Conservation (phyloP, 2,329 filamentous ascomycete genomes). For the Davidsoniella virescens region DNA sequence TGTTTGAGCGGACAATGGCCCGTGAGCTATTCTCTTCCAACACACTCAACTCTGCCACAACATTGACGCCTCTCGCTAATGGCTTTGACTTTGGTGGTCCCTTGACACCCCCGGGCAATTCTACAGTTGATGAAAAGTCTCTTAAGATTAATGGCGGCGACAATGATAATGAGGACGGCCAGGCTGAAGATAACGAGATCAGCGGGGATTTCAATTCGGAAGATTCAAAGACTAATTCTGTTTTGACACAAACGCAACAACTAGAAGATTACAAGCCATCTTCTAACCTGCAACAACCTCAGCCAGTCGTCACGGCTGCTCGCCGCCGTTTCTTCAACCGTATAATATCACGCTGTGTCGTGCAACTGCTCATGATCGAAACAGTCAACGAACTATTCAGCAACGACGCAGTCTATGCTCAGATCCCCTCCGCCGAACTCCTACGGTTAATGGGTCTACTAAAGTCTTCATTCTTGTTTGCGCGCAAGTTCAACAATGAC, state of each 20-base stretch:
- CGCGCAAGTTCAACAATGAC: constrained; percentile 93
- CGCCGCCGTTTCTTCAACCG: constrained; percentile 94
- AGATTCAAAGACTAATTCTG: constrained; percentile 10
- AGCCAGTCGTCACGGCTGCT: constrained; percentile 81
- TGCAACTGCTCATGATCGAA: constrained; percentile 98
- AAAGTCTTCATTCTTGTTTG: constrained; percentile 93
- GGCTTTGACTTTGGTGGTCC: constrained; percentile 33
- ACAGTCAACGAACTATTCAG: constrained; percentile 98
- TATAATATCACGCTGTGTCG: constrained; percentile 95
- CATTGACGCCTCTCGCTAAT: constrained; percentile 35
- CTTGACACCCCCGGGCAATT: constrained; percentile 23
- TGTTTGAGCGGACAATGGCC: constrained; percentile 89
- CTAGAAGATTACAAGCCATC: constrained; percentile 80
- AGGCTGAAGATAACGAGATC: constrained; percentile 16
- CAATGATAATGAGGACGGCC: constrained; percentile 1
- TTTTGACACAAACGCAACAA: constrained; percentile 5
- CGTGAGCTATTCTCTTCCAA: constrained; percentile 88
- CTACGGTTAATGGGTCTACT: constrained; percentile 83
- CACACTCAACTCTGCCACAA: constrained; percentile 36
- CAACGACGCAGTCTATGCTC: constrained; percentile 83
- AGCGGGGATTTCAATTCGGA: constrained; percentile 8
- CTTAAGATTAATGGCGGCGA: constrained; percentile 43
- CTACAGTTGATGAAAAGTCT: constrained; percentile 34
- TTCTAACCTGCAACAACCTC: constrained; percentile 64
- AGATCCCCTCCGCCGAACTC: constrained; percentile 82